These are phyloP conservation scores for Serpula lacrymans DNA, from an alignment of 768 basidiomycete species.

Conservation along the genomic window DNA sequence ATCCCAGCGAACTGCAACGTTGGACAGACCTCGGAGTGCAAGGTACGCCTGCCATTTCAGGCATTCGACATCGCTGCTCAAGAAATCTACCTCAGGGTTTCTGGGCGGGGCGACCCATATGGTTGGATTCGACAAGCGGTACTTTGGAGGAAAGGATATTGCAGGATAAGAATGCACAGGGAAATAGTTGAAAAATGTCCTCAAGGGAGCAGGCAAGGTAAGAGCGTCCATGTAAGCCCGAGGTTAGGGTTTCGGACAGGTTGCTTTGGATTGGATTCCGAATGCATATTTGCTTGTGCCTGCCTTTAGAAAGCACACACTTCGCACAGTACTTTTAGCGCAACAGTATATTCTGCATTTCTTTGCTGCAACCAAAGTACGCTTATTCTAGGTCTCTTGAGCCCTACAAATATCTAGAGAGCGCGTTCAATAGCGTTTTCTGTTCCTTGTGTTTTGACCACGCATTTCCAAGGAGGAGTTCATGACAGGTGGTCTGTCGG, in stretches of 20 bases:
- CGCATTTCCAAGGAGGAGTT: too few species aligned
- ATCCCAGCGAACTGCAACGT: constrained; percentile 62
- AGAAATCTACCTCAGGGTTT: constrained; percentile 22
- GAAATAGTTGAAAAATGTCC: constrained; percentile 53
- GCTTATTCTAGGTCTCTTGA: too few species aligned
- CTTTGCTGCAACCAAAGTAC: too few species aligned
- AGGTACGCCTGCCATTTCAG: constrained; percentile 87
- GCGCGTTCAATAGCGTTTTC: too few species aligned
- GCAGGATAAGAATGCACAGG: constrained; percentile 55
- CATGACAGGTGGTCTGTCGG: background rate
- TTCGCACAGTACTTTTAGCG: too few species aligned
- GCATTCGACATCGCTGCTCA: constrained; percentile 81
- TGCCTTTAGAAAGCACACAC: too few species aligned
- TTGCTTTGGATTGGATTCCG: too few species aligned
- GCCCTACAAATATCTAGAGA: too few species aligned
- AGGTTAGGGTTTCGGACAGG: too few species aligned
- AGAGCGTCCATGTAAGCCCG: constrained; percentile 8
- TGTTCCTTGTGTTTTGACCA: too few species aligned
- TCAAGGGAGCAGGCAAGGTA: constrained; percentile 38
- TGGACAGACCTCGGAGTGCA: constrained; percentile 51
- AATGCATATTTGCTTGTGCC: too few species aligned
- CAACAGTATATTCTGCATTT: too few species aligned
- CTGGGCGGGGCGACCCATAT: constrained; percentile 66
- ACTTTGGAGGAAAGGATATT: constrained; percentile 25
- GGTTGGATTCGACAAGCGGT: constrained; percentile 35